These are phyloP conservation scores for Coniophora puteana DNA, from an alignment of 1,284 basidiomycete genomes.

Conservation along the genomic window DNA sequence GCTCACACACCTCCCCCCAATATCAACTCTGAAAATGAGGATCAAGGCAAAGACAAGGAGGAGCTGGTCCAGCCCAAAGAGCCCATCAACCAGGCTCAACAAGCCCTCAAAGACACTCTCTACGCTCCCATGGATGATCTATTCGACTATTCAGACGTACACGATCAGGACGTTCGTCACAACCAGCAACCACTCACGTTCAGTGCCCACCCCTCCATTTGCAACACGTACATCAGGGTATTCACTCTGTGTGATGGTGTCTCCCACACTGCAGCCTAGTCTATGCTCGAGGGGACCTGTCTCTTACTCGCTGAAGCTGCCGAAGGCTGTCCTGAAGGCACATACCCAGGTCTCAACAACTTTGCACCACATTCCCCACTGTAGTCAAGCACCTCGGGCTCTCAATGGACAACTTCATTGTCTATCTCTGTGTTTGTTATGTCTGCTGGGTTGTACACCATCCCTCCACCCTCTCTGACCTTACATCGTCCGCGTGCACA, in stretches of 20 bases:
- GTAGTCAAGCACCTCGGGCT: not conserved
- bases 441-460: conserved; percentile 1
- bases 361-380: not conserved
- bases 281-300: not conserved
- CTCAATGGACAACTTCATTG: not conserved
- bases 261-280: not conserved
- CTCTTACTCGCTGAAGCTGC: not conserved
- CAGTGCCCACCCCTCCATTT: not conserved
- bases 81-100: too few species aligned
- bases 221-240: not conserved
- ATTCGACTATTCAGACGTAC: too few species aligned
- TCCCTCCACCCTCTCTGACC: not conserved
- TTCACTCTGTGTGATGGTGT: conserved; percentile 2
- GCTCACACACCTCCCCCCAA: too few species aligned
- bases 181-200: not conserved
- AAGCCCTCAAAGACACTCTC: too few species aligned
- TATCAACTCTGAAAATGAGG: too few species aligned
- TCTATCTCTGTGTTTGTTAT: not conserved
- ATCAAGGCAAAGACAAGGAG: too few species aligned
- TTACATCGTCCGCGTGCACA: not conserved
- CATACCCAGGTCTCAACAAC: not conserved
- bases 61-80: too few species aligned
- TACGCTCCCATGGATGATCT: too few species aligned
- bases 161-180: not conserved
- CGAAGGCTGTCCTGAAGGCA: not conserved